These are phyloP conservation scores for Debaryomyces coudertii DNA, from an alignment of 1,139 yeast species.

Conservation along the genomic window DNA sequence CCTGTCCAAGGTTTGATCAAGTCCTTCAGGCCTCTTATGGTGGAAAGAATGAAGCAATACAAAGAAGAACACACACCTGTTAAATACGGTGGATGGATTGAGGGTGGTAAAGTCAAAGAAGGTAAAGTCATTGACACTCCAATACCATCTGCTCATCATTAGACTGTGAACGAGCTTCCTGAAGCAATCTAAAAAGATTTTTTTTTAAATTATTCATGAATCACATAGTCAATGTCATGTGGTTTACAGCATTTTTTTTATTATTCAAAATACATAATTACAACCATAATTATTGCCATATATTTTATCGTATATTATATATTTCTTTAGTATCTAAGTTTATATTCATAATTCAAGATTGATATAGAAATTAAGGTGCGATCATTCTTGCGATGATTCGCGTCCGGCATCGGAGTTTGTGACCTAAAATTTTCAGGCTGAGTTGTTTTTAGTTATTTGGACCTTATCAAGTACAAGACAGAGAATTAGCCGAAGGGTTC, in stretches of 20 bases:
- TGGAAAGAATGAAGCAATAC: constrained; percentile 63
- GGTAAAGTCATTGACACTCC: constrained; percentile 73
- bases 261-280: constrained; percentile 4
- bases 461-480: constrained; percentile 1
- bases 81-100: constrained; percentile 78
- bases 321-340: not conserved
- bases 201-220: constrained; percentile 1
- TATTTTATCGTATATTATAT: constrained; percentile 3
- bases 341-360: constrained; percentile 6
- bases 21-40: constrained; percentile 80
- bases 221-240: not conserved
- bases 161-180: constrained; percentile 10
- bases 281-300: not conserved
- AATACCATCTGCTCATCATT: constrained; percentile 47
- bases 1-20: constrained; percentile 86
- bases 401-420: not conserved
- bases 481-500: not conserved
- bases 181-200: not conserved
- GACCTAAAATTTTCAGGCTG: constrained; percentile 3
- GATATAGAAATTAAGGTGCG: not conserved
- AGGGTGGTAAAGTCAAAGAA: constrained; percentile 59
- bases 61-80: constrained; percentile 47
- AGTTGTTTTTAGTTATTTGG: not conserved
- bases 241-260: constrained; percentile 8
- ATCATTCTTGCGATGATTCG: not conserved